phyloP scores from a whole-genome alignment of 2,329 filamentous ascomycete species.

The Drechslerella coelobrocha region DNA sequence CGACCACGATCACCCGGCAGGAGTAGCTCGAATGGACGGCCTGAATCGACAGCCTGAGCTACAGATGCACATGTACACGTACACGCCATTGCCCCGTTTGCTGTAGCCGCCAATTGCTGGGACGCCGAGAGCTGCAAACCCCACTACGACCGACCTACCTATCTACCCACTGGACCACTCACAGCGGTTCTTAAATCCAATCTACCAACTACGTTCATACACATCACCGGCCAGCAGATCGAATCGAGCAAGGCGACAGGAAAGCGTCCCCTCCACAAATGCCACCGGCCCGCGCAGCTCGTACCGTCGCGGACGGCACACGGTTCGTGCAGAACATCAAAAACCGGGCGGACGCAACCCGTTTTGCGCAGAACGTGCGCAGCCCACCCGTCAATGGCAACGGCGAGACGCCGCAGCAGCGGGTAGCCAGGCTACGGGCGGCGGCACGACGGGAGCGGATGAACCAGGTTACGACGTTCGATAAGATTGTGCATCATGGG shows the following conservation, averaged over 20 bases:
- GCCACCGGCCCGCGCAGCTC: constrained; percentile 37
- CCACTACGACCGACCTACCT: too few relatives aligned
- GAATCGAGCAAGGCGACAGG: not conserved
- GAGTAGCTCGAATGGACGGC: constrained; percentile 5
- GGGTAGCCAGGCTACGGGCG: constrained; percentile 63
- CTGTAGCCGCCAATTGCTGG: too few relatives aligned
- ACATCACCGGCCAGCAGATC: not conserved
- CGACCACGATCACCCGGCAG: not conserved
- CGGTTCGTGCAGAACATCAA: constrained; percentile 49
- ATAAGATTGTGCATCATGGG: constrained; percentile 64
- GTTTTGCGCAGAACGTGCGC: constrained; percentile 46
- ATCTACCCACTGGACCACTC: not conserved
- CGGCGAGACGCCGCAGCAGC: constrained; percentile 64
- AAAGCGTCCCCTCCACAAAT: constrained; percentile 4
- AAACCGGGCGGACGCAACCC: constrained; percentile 45
- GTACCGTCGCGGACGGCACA: constrained; percentile 46
- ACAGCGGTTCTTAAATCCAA: not conserved
- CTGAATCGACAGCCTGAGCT: constrained; percentile 5
- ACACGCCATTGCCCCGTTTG: not conserved
- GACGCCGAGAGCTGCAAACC: too few relatives aligned
- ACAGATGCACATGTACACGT: constrained; percentile 9
- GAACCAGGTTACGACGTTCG: constrained; percentile 64
- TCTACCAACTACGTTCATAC: not conserved
- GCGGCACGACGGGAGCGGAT: constrained; percentile 62
- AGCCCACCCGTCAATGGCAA: constrained; percentile 28